Percentiles rank a stretch among this genome's conserved stretches.
Conservation (phyloP, 2,329 filamentous ascomycete species). For the Pyricularia grisea region DNA sequence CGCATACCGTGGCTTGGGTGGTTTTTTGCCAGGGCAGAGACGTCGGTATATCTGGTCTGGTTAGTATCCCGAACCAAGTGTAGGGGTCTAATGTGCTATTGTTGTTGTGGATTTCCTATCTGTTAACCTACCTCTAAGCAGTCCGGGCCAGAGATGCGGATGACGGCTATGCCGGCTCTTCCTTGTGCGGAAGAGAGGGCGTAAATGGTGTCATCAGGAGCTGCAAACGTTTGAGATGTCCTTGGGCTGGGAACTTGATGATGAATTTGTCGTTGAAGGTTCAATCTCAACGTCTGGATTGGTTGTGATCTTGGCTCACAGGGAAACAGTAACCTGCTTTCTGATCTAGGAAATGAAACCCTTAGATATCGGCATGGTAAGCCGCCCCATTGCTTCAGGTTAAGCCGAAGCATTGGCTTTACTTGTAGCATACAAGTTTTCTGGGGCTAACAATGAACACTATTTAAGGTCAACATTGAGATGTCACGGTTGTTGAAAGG, state of each 20-base stretch:
- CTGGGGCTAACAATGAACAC: neutral
- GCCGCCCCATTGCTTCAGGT: neutral
- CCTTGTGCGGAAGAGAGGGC: conserved; percentile 82
- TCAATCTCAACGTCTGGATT: neutral
- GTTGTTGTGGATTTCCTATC: conserved; percentile 8
- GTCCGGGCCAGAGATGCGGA: conserved; percentile 74
- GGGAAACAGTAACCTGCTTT: neutral
- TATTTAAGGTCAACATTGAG: neutral
- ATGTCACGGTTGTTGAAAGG: neutral
- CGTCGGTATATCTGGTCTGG: conserved; percentile 35
- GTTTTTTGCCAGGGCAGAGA: conserved; percentile 36
- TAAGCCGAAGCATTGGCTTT: neutral
- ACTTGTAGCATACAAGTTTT: neutral
- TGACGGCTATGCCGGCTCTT: conserved; percentile 80
- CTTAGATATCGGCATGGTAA: neutral
- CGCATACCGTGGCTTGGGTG: conserved; percentile 47
- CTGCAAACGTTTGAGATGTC: neutral
- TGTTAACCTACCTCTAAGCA: conserved; percentile 48
- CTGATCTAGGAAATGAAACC: neutral
- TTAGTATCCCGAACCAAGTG: neutral
- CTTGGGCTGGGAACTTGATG: neutral
- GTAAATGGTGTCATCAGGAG: conserved; percentile 64
- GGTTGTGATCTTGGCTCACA: neutral
- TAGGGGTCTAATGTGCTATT: neutral
- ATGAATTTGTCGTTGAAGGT: neutral